Base-by-base conservation (phyloP, 768 basidiomycete species). In the Lactarius sanguifluus region DNA sequence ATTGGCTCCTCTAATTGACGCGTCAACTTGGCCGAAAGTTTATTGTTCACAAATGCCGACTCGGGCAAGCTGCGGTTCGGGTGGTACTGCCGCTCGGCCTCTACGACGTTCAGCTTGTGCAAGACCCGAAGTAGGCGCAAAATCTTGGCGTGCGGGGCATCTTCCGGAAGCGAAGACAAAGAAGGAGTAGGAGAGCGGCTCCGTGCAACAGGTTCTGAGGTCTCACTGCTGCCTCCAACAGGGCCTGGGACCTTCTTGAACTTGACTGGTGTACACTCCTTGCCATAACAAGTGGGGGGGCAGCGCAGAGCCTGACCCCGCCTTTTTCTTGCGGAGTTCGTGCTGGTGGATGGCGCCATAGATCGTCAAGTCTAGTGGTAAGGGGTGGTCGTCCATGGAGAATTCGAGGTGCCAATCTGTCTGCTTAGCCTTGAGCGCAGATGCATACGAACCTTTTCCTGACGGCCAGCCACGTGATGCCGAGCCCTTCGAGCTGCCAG, bases 331-430 rank as follows among this genome's bases (percentile, higher is more conserved):
- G 66, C 90, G 83, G 76, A 85, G 84, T 75, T 95, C 91, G 72
- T 93, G 90, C 72, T 94, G 92, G 74, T 98, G 95, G 56, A 97
- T 91, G 0, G 95, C 96, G 9, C 97, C 97, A 73, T 97, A 99
- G 59, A 99, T 89, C 0, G 97, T 99, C 63, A 96, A 81, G 75
- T 96, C 92, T 65, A 96, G 77, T 0, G 91, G 90, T 20, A 98
- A 79, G 25, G 85, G 77, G 56, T 92, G 88, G 67, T 94, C 95
- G 73, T 93, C 93, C 86, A 98, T 91, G 10, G 85, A 90, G 77
- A 99, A 98, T 76, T 97, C 91, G 60, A 98, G 86, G 75, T 99
- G 96, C 94, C 94, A 99, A 73, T 98, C 96, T 18, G 85, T 86
- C 5, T 96, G 95, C 73, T 94, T 94, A 0, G 94, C 81, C 78